Conservation (phyloP, 495 filamentous ascomycete species). For the Hypoxylon perforatum region DNA sequence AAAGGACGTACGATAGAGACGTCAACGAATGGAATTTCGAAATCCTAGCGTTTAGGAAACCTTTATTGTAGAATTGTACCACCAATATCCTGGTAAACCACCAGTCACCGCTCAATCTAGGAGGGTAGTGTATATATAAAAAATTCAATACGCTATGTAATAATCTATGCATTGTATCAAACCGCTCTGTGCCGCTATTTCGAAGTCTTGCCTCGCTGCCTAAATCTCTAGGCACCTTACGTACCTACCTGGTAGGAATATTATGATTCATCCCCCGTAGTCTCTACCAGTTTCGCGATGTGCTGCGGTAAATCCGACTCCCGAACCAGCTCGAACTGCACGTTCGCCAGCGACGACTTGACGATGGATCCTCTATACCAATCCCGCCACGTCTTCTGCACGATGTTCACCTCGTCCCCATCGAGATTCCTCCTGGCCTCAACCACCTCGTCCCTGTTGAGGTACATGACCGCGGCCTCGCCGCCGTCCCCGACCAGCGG, state of each 20-base stretch:
- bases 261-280: slow-evolving; percentile 1
- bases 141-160: slow-evolving; percentile 14
- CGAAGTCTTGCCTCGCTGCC: slow-evolving; percentile 1
- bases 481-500: slow-evolving; percentile 32
- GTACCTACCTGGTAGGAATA: too few relatives aligned
- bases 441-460: not conserved
- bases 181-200: too few relatives aligned
- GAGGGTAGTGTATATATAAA: slow-evolving; percentile 30
- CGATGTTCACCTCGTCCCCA: slow-evolving; percentile 44
- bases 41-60: not conserved
- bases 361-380: slow-evolving; percentile 50
- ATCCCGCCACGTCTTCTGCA: slow-evolving; percentile 56
- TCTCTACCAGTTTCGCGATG: slow-evolving; percentile 31
- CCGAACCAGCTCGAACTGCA: slow-evolving; percentile 50
- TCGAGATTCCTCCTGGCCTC: not conserved
- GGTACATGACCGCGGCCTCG: too few relatives aligned
- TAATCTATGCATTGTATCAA: slow-evolving; percentile 7
- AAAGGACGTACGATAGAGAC: slow-evolving; percentile 18
- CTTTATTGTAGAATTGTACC: slow-evolving; percentile 39
- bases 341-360: slow-evolving; percentile 46
- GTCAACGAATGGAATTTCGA: slow-evolving; percentile 12
- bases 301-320: slow-evolving; percentile 47
- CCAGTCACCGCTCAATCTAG: slow-evolving; percentile 38
- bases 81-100: slow-evolving; percentile 21
- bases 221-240: too few relatives aligned